Base-by-base conservation (phyloP, 768 basidiomycete species). In the Mycena indigotica region DNA sequence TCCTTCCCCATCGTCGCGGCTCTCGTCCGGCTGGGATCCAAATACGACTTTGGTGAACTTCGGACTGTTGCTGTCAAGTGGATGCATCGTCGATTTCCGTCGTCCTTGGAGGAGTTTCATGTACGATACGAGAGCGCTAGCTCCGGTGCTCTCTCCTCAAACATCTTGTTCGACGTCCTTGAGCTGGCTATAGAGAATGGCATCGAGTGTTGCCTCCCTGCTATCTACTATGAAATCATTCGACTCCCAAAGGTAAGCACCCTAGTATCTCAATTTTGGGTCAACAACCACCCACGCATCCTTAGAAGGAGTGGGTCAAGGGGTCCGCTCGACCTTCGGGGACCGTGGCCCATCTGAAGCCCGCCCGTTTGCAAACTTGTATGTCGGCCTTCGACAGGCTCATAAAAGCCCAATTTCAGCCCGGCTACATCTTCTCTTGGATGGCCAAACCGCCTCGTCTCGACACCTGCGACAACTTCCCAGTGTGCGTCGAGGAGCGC, bases 21-120 rank as follows among this genome's bases (percentile, higher is more conserved):
- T 21, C 13, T 58, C 1, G 25, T 58, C 19, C 45, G 57, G 2
- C 17, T 58, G 52, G 52, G n/a, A n/a, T n/a, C n/a, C n/a, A n/a
- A n/a, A n/a, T n/a, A n/a, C n/a, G n/a, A n/a, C n/a, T n/a, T n/a
- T 38, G 28, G 41, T 2, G 19, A 23, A 2, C 28, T 58, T 23
- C 30, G 48, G 0, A 24, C 48, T 16, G 17, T n/a, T 1, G 57
- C 52, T 2, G 35, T 58, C 12, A 49, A 24, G 12, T 53, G 57
- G 1, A 5, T 58, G 1, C 13, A 17, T 2, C 54, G 29, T 23
- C 46, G 54, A 8, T n/a, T 40, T 24, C 57, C 57, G n/a, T 19
- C 32, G 25, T 26, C 25, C 10, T 29, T 58, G 1, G 21, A 48
- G 6, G 52, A 46, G 17, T 58, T n/a, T 29, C 26, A 40, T 16